Conservation (phyloP, 129 eudicot species). For the Kitagawia praeruptora region DNA sequence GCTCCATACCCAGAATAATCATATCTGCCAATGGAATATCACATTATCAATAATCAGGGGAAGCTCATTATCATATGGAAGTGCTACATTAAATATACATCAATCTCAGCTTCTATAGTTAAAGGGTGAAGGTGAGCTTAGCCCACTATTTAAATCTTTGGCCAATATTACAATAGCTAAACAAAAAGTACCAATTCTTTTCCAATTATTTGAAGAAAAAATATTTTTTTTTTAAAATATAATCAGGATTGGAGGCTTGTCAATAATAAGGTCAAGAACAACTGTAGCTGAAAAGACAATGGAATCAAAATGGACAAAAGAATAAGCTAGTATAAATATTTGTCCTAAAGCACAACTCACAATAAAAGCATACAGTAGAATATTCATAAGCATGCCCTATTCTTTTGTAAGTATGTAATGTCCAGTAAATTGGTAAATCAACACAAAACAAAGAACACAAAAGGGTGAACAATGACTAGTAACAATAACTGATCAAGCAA, state of each 20-base stretch:
- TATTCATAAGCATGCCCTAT: background rate
- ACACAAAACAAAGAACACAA: background rate
- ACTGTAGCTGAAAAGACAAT: slow-evolving; percentile 16
- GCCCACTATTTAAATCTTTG: background rate
- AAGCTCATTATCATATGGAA: background rate
- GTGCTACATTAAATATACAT: background rate
- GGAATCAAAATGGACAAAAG: slow-evolving; percentile 15
- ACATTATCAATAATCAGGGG: slow-evolving; percentile 7
- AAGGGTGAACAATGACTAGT: slow-evolving; percentile 4
- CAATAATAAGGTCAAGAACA: background rate
- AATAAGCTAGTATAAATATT: slow-evolving; percentile 9
- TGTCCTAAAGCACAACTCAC: slow-evolving; percentile 17
- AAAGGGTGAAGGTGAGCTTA: background rate
- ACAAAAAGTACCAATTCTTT: background rate
- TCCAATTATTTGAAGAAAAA: background rate
- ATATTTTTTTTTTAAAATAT: background rate
- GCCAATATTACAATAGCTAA: background rate
- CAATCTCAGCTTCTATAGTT: background rate
- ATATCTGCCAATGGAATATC: slow-evolving; percentile 42
- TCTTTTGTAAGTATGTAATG: background rate
- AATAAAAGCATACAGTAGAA: slow-evolving; percentile 5
- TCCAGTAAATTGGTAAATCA: background rate
- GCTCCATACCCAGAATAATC: slow-evolving; percentile 73
- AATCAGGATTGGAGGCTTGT: slow-evolving; percentile 4
- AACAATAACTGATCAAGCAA: background rate